Percentiles rank a stretch among this genome's conserved stretches.
Evolutionary conservation across 805 yeast species (phyloP).

Genomic region (Grigorovia yakushimaensis): DNA sequence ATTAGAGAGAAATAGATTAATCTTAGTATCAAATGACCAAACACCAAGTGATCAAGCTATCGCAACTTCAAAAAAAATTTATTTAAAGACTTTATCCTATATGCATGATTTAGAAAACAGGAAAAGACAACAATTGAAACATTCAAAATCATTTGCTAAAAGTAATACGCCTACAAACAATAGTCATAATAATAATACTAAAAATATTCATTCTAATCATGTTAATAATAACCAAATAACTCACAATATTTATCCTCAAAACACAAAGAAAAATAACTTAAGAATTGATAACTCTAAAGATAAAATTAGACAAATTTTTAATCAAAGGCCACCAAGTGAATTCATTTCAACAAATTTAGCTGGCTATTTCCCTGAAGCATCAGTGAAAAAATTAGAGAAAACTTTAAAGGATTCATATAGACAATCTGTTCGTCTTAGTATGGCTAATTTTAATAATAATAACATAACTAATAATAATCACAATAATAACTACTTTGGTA

Average conservation of each 20-base stretch:
- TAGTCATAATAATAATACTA: background rate
- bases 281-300: conserved; percentile 20
- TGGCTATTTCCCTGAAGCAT: conserved; percentile 85
- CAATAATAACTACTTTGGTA: too few relatives aligned
- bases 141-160: background rate
- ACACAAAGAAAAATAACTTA: too few relatives aligned
- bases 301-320: conserved; percentile 41
- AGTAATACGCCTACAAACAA: background rate
- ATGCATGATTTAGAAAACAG: background rate
- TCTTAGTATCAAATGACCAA: conserved; percentile 56
- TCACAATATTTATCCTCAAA: too few relatives aligned
- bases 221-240: too few relatives aligned
- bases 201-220: background rate
- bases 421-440: conserved; percentile 51
- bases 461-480: too few relatives aligned
- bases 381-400: conserved; percentile 57
- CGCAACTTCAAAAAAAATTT: conserved; percentile 41
- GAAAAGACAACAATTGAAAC: background rate
- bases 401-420: conserved; percentile 80
- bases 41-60: conserved; percentile 55
- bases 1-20: conserved; percentile 55
- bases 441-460: background rate
- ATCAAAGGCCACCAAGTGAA: conserved; percentile 90
- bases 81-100: conserved; percentile 17
- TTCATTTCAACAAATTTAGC: conserved; percentile 80